Evolutionary conservation across 345 rosid genomes (phyloP).

Genomic region (Limnanthes douglasii): DNA sequence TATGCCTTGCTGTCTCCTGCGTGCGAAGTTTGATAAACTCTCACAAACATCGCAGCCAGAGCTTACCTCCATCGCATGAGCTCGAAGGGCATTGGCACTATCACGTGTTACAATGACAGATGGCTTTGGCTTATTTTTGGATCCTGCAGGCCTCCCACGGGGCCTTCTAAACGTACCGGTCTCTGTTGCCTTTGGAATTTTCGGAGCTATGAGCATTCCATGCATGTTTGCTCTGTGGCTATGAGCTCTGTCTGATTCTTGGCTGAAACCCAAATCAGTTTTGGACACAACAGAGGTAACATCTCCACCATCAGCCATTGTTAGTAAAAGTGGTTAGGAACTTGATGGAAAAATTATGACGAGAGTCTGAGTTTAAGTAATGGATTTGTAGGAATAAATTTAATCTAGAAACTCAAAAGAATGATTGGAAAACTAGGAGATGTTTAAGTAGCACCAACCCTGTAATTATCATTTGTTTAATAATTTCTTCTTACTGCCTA

Average conservation of each 20-base stretch:
- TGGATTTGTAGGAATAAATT: constrained; percentile 20
- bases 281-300: constrained; percentile 27
- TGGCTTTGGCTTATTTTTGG: constrained; percentile 96
- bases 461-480: constrained; percentile 13
- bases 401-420: constrained; percentile 43
- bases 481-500: constrained; percentile 29
- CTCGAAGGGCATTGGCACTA: constrained; percentile 71
- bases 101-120: constrained; percentile 76
- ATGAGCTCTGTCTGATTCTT: constrained; percentile 23
- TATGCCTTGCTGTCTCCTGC: constrained; percentile 79
- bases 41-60: constrained; percentile 81
- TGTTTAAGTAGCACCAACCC: constrained; percentile 59
- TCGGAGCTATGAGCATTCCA: constrained; percentile 19
- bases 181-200: constrained; percentile 32
- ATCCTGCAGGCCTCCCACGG: constrained; percentile 89
- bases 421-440: constrained; percentile 66
- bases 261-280: constrained; percentile 27
- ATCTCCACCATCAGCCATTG: constrained; percentile 47
- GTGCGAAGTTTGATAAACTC: constrained; percentile 54
- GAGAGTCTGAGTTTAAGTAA: constrained; percentile 39
- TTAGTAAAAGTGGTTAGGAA: constrained; percentile 1
- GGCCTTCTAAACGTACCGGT: constrained; percentile 52
- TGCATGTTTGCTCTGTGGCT: constrained; percentile 16
- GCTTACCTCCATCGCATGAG: constrained; percentile 85
- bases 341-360: constrained; percentile 11